Percentiles rank a stretch among this genome's conserved stretches.
Evolutionary conservation across 805 yeast genomes (phyloP).

Genomic region (Millerozyma acaciae): DNA sequence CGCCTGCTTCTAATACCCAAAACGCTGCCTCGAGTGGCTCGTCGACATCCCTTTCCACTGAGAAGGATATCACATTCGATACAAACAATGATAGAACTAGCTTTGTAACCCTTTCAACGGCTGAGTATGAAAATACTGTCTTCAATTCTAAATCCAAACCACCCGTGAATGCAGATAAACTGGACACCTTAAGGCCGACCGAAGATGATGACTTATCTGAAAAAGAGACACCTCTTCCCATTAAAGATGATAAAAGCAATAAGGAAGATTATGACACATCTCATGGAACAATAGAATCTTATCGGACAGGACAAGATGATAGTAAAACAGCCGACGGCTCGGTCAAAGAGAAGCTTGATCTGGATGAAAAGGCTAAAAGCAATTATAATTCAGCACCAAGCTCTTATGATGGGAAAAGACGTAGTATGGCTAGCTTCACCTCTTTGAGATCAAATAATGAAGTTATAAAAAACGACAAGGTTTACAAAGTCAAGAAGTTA

Average conservation of each 20-base stretch:
- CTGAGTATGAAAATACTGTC: slow-evolving; percentile 35
- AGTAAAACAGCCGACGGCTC: background rate
- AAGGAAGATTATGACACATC: background rate
- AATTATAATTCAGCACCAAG: background rate
- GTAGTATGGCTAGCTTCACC: slow-evolving; percentile 2
- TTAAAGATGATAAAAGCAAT: background rate
- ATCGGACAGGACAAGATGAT: background rate
- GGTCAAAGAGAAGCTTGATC: background rate
- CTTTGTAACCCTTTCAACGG: slow-evolving; percentile 32
- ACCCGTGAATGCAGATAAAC: slow-evolving; percentile 8
- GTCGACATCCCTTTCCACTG: background rate
- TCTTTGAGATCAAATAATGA: slow-evolving; percentile 21
- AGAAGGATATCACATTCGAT: slow-evolving; percentile 1
- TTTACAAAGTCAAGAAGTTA: slow-evolving; percentile 30
- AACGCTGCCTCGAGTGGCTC: slow-evolving; percentile 1
- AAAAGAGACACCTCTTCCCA: background rate
- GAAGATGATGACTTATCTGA: too few relatives aligned
- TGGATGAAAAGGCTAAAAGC: background rate
- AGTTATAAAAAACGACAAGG: slow-evolving; percentile 32
- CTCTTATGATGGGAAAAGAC: background rate
- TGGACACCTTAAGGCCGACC: too few relatives aligned
- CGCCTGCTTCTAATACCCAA: too few relatives aligned
- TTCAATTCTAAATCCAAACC: slow-evolving; percentile 34
- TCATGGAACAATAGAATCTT: background rate
- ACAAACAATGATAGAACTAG: slow-evolving; percentile 21